These are phyloP conservation scores for Boletellus ananiceps DNA, from an alignment of 768 basidiomycete species.

Conservation along the genomic window DNA sequence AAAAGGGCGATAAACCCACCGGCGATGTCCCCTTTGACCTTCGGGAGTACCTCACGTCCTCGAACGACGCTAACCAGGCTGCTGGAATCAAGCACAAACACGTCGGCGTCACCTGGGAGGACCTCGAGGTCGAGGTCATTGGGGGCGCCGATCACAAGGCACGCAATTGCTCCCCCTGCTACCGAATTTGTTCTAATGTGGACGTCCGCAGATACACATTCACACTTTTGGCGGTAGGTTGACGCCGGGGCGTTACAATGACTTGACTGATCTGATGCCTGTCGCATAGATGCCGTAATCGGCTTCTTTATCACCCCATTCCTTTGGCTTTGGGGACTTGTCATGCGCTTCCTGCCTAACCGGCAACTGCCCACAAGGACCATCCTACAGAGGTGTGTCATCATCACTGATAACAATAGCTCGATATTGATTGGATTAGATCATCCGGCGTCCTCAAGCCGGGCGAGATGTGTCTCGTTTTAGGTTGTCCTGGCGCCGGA, in stretches of 20 bases:
- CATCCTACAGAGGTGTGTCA: slow-evolving; percentile 54
- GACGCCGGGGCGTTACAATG: background rate
- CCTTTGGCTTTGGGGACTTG: slow-evolving; percentile 41
- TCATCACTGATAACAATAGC: background rate
- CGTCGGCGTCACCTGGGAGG: slow-evolving; percentile 72
- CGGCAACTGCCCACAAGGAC: slow-evolving; percentile 40
- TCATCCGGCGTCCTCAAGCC: slow-evolving; percentile 67
- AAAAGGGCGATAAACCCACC: slow-evolving; percentile 37
- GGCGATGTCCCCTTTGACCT: slow-evolving; percentile 49
- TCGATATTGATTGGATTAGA: slow-evolving; percentile 27
- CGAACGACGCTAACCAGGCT: slow-evolving; percentile 58
- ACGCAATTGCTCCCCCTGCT: slow-evolving; percentile 1
- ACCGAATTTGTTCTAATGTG: background rate
- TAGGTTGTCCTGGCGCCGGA: slow-evolving; percentile 80
- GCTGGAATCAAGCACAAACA: slow-evolving; percentile 72
- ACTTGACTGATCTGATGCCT: background rate
- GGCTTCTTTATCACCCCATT: slow-evolving; percentile 52
- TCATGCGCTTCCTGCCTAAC: slow-evolving; percentile 38
- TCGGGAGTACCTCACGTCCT: slow-evolving; percentile 60
- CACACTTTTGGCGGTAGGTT: slow-evolving; percentile 55
- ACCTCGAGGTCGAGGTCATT: slow-evolving; percentile 56
- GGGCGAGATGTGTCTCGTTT: slow-evolving; percentile 83
- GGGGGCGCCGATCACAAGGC: slow-evolving; percentile 59
- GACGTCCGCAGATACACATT: slow-evolving; percentile 41
- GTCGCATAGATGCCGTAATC: slow-evolving; percentile 43